These are phyloP conservation scores for Flaveria sonorensis DNA, from an alignment of 129 eudicot genomes.

Conservation along the genomic window DNA sequence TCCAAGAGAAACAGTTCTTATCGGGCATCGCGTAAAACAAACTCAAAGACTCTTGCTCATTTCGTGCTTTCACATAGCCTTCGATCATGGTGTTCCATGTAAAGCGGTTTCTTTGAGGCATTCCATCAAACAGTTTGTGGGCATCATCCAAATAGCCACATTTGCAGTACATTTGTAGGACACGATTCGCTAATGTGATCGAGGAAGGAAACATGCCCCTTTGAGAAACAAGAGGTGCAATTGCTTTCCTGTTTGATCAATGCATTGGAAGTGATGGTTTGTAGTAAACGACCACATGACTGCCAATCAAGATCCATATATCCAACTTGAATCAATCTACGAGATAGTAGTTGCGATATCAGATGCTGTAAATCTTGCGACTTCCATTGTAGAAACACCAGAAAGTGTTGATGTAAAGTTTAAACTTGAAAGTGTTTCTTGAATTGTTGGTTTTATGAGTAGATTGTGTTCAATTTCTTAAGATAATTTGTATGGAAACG, in stretches of 20 bases:
- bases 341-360: not conserved
- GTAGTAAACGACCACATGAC: slow-evolving; percentile 55
- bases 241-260: slow-evolving; percentile 56
- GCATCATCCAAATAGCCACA: slow-evolving; percentile 54
- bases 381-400: not conserved
- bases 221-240: slow-evolving; percentile 78
- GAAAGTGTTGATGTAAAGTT: not conserved
- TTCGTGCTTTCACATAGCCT: slow-evolving; percentile 58
- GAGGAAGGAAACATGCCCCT: slow-evolving; percentile 62
- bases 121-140: slow-evolving; percentile 73
- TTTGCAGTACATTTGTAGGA: slow-evolving; percentile 61
- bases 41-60: slow-evolving; percentile 35
- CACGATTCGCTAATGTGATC: slow-evolving; percentile 59
- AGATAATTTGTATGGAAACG: not conserved
- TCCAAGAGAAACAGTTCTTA: slow-evolving; percentile 75
- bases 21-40: slow-evolving; percentile 61
- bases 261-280: slow-evolving; percentile 52
- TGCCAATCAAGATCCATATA: slow-evolving; percentile 65
- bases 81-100: slow-evolving; percentile 86
- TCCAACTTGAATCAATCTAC: not conserved
- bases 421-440: too few relatives aligned
- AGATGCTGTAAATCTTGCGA: not conserved
- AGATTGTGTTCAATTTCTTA: not conserved
- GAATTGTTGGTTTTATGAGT: too few relatives aligned
- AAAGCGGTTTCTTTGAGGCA: slow-evolving; percentile 64